phyloP scores from a whole-genome alignment of 305 asterid genomes.

The Solanum hybrid region DNA sequence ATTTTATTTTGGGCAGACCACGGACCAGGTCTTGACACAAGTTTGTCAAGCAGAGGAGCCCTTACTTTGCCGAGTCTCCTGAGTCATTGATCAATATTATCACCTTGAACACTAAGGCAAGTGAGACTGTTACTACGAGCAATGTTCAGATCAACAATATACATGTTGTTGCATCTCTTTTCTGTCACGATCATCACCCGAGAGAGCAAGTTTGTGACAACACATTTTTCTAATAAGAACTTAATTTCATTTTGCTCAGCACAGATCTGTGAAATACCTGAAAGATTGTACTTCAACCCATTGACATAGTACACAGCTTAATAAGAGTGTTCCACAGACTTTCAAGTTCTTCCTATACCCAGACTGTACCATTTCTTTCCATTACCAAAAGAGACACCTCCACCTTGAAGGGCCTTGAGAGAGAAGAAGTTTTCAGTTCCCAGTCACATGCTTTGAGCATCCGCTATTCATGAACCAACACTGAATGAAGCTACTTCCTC shows the following conservation, averaged over 20 bases:
- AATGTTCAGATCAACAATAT: too few species aligned
- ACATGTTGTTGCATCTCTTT: too few species aligned
- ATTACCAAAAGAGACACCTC: neutral
- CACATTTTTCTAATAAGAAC: neutral
- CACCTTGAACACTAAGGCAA: too few species aligned
- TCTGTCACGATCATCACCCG: neutral
- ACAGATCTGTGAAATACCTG: too few species aligned
- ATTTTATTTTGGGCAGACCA: neutral
- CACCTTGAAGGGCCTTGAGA: neutral
- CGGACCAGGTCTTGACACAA: neutral
- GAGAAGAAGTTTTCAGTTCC: neutral
- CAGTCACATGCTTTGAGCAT: neutral
- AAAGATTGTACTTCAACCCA: neutral
- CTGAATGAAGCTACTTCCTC: neutral
- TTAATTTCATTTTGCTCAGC: too few species aligned
- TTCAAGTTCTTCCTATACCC: neutral
- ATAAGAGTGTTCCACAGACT: too few species aligned
- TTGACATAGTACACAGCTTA: neutral
- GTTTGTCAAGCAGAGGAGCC: neutral
- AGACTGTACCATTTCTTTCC: neutral
- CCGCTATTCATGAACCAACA: neutral
- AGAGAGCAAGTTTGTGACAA: neutral
- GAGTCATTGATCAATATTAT: too few species aligned
- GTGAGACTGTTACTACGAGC: too few species aligned
- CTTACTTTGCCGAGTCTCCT: neutral